Percentiles rank a stretch among this genome's conserved stretches.
These are phyloP conservation scores for Phyllosticta capitalensis DNA, from an alignment of 2,329 filamentous ascomycete genomes.

Conservation along the genomic window DNA sequence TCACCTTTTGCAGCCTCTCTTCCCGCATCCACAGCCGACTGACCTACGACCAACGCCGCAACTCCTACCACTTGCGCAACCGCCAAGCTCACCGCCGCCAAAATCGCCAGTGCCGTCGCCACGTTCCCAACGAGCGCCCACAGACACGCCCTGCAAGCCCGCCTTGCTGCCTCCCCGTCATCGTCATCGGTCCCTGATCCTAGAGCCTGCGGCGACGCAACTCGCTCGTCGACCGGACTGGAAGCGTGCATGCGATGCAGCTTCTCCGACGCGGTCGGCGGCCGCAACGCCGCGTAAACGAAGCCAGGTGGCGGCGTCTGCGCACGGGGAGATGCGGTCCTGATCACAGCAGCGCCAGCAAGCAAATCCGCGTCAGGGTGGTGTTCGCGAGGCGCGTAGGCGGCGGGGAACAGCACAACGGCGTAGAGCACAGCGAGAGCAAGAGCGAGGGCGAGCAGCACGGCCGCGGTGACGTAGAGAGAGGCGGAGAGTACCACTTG, in stretches of 20 bases:
- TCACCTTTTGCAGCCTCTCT: not conserved
- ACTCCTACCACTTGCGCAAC: not conserved
- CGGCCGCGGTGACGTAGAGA: not conserved
- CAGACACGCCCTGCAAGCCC: not conserved
- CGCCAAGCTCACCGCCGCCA: not conserved
- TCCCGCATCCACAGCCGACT: not conserved
- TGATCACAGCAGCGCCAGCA: not conserved
- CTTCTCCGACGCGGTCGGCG: slow-evolving; percentile 2
- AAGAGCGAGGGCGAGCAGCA: not conserved
- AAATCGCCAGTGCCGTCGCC: not conserved
- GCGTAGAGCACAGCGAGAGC: not conserved
- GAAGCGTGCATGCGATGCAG: slow-evolving; percentile 3
- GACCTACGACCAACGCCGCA: not conserved
- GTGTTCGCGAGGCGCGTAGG: slow-evolving; percentile 24
- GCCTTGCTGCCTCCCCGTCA: not conserved
- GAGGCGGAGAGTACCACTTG: not conserved
- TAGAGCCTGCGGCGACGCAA: not conserved
- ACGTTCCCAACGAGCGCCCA: not conserved
- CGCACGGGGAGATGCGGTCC: not conserved
- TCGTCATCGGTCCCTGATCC: not conserved
- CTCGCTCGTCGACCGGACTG: not conserved
- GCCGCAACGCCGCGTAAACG: not conserved
- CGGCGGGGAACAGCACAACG: not conserved
- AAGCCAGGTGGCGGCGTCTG: not conserved
- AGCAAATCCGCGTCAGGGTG: slow-evolving; percentile 34